A percentile compares a stretch with the other conserved stretches of the same genome.
These are phyloP conservation scores for Bryoglossum gracile DNA, from an alignment of 495 filamentous ascomycete genomes.

Conservation along the genomic window DNA sequence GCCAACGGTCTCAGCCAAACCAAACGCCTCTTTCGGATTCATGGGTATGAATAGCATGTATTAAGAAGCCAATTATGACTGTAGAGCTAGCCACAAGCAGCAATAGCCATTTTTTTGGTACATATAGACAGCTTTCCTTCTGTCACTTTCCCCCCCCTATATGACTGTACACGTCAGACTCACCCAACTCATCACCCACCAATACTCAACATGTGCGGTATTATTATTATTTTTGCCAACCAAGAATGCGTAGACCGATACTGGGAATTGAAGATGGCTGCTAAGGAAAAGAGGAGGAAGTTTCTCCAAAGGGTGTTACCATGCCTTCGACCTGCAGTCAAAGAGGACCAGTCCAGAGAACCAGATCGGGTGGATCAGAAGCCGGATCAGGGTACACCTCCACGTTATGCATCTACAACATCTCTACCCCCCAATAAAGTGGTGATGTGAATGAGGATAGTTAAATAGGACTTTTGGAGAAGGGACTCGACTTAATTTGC, in stretches of 20 bases:
- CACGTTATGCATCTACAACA: conserved; percentile 5
- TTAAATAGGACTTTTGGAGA: background rate
- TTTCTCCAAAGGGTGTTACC: conserved; percentile 5
- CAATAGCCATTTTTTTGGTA: background rate
- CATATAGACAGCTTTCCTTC: background rate
- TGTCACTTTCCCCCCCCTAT: background rate
- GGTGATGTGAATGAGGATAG: conserved; percentile 1
- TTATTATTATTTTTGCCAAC: conserved; percentile 12
- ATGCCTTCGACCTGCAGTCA: conserved; percentile 12
- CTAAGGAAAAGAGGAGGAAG: conserved; percentile 11
- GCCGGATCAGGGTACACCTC: conserved; percentile 5
- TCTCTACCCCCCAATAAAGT: conserved; percentile 3
- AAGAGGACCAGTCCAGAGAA: conserved; percentile 3
- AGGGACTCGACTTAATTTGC: background rate
- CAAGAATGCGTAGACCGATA: conserved; percentile 14
- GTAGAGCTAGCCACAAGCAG: background rate
- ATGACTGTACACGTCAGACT: background rate
- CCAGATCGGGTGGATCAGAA: background rate
- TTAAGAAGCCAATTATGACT: background rate
- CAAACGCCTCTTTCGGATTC: background rate
- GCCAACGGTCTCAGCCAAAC: no score
- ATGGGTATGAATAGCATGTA: background rate
- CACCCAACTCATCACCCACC: conserved; percentile 2
- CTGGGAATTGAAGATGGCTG: conserved; percentile 10
- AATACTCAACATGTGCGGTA: conserved; percentile 6